Base-by-base conservation (phyloP, 2,329 filamentous ascomycete species). In the Neobulgaria alba region DNA sequence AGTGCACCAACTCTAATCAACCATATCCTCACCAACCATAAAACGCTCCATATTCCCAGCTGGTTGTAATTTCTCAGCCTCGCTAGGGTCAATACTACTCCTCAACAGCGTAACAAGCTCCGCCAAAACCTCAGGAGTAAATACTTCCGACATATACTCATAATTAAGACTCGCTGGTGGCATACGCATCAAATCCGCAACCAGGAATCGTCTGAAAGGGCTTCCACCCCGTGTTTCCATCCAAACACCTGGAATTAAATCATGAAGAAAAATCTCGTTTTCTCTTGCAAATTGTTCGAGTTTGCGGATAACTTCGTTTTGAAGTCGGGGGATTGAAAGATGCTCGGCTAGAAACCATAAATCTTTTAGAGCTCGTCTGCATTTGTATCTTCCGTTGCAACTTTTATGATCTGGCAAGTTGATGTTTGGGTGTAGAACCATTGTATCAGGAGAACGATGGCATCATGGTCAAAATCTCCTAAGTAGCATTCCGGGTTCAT, bases 341-440 rank as follows among this genome's bases (percentile, higher is more conserved):
- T 41, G 42, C 4, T 40, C 45, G 0, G 38, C 40, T 4, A 50
- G n/a, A 9, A 46, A 10, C 40, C 42, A 46, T 3, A 50, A 33
- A 7, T 12, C 12, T 26, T 7, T 20, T n/a, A 8, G 20, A 15
- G 9, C 5, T 20, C 1, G 34, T 36, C 16, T 46, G 41, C 3
- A 42, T 14, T 5, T 50, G 33, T 12, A 12, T 29, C 19, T 50
- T 50, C 3, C 15, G 36, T 23, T 47, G 40, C 2, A 39, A 46
- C n/a, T 42, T 36, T 1, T 44, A 42, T 23, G n/a, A n/a, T 52
- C 46, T 1, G 39, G 19, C 10, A 52, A 44, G 3, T 30, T 14
- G 9, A 47, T 37, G 3, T 46, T 17, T 33, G 30, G 18, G 30
- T 33, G n/a, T 33, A 15, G 10, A 33, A 15, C 30, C 30, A 33